phyloP scores from a whole-genome alignment of 495 filamentous ascomycete genomes.

The Aspergillus affinis region DNA sequence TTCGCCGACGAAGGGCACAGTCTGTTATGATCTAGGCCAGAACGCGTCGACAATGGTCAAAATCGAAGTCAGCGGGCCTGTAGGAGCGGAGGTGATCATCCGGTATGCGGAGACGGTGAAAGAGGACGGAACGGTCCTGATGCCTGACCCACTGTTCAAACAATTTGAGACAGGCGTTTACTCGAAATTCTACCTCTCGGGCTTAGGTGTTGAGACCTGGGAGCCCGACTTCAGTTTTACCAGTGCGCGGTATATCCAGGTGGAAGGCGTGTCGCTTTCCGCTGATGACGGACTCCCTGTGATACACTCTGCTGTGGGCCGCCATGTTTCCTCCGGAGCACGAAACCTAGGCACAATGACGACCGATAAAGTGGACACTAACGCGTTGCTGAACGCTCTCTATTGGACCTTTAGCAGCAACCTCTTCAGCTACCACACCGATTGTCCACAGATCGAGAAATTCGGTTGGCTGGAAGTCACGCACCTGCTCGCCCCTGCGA shows the following conservation, averaged over 20 bases:
- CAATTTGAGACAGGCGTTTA: constrained; percentile 30
- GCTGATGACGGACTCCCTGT: constrained; percentile 16
- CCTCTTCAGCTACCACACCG: constrained; percentile 33
- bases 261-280: constrained; percentile 25
- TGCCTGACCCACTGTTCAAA: constrained; percentile 33
- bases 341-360: constrained; percentile 25
- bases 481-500: constrained; percentile 28
- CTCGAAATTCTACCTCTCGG: constrained; percentile 23
- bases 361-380: constrained; percentile 30
- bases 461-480: constrained; percentile 35
- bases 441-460: constrained; percentile 35
- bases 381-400: constrained; percentile 25
- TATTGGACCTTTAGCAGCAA: constrained; percentile 31
- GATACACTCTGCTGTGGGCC: constrained; percentile 24
- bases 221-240: constrained; percentile 32
- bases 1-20: constrained; percentile 15
- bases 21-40: constrained; percentile 29
- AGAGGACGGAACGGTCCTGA: constrained; percentile 26
- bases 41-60: constrained; percentile 28
- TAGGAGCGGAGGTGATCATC: constrained; percentile 26
- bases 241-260: constrained; percentile 30
- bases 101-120: constrained; percentile 28
- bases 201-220: constrained; percentile 23
- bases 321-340: constrained; percentile 28
- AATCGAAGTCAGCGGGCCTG: constrained; percentile 17